Percentiles rank a stretch among this genome's conserved stretches.
phyloP scores from a whole-genome alignment of 768 basidiomycete species.

The Albatrellus ellisii region DNA sequence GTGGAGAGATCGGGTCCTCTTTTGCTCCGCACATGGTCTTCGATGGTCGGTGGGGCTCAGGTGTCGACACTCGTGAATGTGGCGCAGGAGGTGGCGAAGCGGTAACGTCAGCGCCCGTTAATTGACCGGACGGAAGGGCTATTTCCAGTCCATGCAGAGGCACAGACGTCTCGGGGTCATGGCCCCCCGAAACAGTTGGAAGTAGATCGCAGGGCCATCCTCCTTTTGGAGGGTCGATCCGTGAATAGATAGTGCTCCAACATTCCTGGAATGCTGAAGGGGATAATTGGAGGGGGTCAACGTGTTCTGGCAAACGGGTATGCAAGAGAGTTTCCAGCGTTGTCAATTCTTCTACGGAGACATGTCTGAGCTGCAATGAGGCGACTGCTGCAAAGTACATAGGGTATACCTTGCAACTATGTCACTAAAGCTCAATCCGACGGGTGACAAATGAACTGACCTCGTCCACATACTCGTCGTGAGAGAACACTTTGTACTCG shows the following conservation, averaged over 20 bases:
- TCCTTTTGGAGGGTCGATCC: no score
- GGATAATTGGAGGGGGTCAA: no score
- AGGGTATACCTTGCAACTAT: slow-evolving; percentile 39
- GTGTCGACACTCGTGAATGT: background rate
- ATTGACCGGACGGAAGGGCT: slow-evolving; percentile 4
- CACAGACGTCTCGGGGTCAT: no score
- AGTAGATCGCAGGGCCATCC: no score
- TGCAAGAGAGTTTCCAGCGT: no score
- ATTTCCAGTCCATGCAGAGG: background rate
- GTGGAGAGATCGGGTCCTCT: slow-evolving; percentile 2
- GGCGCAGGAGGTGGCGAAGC: background rate
- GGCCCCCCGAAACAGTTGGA: no score
- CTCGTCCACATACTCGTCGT: slow-evolving; percentile 45
- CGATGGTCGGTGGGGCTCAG: slow-evolving; percentile 11
- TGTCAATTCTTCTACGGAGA: no score
- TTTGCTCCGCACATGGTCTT: slow-evolving; percentile 5
- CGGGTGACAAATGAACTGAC: slow-evolving; percentile 23
- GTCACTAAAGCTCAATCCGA: slow-evolving; percentile 4
- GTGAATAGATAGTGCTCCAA: no score
- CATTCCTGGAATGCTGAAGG: no score
- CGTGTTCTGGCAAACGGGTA: no score
- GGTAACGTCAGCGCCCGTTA: slow-evolving; percentile 2
- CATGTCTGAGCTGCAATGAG: slow-evolving; percentile 34
- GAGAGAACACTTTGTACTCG: slow-evolving; percentile 33
- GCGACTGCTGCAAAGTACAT: slow-evolving; percentile 50